Evolutionary conservation across 1,139 yeast species (phyloP), one percentile per base, ranked within the genome.

Genomic region (Pichia sp.): DNA sequence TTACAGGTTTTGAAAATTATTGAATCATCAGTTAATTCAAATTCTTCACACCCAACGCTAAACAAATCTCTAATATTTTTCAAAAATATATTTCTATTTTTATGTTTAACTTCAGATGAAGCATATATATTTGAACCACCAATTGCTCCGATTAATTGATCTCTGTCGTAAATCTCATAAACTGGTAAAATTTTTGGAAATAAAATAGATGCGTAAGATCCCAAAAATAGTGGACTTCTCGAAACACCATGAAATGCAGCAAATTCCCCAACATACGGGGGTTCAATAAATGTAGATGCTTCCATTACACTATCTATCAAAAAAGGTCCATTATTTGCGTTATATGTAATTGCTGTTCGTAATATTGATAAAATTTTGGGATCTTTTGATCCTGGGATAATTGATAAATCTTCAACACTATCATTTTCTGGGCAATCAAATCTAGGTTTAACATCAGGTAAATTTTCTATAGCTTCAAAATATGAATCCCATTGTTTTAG

Each of bases 401-500:
- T 38, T 27, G 51, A 41, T 39, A 39, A 39, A 39, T 22, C 29
- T n/a, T 25, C 9, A 13, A 6, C 6, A 19, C 45, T 30, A 45
- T 45, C 47, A 16, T 29, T n/a, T 5, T 18, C 7, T 18, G 45
- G 31, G 14, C 5, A 13, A 19, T 27, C 16, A 34, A 45, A 53
- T 45, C 34, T 30, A 25, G 51, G 29, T 14, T 13, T 19, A 7
- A 52, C 38, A 19, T 39, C 33, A 1, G 52, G 28, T 16, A 34
- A 63, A 34, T 54, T 44, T 9, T 42, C 44, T 10, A 54, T 55
- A 56, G 59, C 57, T 14, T 70, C 63, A 45, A 83, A 68, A 64
- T 83, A 87, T 42, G 79, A 84, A 58, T 83, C 81, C 97, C 97
- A 90, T 62, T 95, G 81, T 56, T 77, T 80, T 63, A 89, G 84